A percentile compares a stretch with the other conserved stretches of the same genome.
These are phyloP conservation scores for Beauveria sp. DNA, from an alignment of 2,329 filamentous ascomycete species.

Conservation along the genomic window DNA sequence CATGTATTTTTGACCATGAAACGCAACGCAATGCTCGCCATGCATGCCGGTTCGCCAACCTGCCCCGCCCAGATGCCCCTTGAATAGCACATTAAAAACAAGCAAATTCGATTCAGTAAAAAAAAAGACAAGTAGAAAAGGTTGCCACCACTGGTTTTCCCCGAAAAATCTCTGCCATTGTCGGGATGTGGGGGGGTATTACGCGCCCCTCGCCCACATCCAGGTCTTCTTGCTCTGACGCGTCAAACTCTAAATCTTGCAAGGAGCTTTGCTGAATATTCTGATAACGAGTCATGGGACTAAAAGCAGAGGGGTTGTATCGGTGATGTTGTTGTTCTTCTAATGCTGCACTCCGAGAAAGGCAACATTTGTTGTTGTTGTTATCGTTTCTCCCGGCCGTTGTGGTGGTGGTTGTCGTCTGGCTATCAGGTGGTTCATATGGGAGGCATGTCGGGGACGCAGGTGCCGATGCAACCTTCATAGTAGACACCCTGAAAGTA, in stretches of 20 bases:
- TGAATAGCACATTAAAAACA: not conserved
- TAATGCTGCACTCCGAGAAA: not conserved
- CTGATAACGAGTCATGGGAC: not conserved
- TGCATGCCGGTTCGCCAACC: not conserved
- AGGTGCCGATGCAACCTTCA: conserved; percentile 9
- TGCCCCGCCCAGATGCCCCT: not conserved
- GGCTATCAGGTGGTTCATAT: not conserved
- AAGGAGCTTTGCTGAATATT: not conserved
- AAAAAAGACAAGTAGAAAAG: not conserved
- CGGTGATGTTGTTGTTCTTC: not conserved
- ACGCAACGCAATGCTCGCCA: not conserved
- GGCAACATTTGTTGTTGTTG: not conserved
- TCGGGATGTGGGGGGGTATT: conserved; percentile 3
- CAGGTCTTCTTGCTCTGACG: not conserved
- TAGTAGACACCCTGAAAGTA: conserved; percentile 9
- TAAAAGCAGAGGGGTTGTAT: not conserved
- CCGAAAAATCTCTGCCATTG: not conserved
- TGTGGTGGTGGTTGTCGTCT: not conserved
- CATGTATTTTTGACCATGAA: not conserved
- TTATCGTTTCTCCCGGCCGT: not conserved
- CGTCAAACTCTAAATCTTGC: not conserved
- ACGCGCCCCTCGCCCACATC: not conserved
- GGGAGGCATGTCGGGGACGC: conserved; percentile 3
- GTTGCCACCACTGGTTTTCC: not conserved
- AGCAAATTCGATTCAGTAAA: not conserved